Evolutionary conservation across 148 eudicot genomes (phyloP).

Genomic region (Nyssa sinensis): DNA sequence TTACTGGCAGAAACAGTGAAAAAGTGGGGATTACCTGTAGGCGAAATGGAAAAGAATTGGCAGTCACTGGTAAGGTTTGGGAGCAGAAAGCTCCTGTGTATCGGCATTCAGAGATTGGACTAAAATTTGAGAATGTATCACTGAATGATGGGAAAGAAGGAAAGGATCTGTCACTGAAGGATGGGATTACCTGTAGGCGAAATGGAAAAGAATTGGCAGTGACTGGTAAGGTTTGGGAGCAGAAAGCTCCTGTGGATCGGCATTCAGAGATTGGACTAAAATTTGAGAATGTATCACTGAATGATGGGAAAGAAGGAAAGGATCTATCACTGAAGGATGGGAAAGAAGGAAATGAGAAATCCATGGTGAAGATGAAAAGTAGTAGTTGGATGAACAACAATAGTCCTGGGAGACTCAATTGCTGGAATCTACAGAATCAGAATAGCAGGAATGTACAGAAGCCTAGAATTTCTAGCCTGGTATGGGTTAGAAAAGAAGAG

Average conservation of each 20-base stretch:
- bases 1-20: not conserved
- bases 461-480: slow-evolving; percentile 18
- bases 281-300: slow-evolving; percentile 13
- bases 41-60: not conserved
- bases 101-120: slow-evolving; percentile 1
- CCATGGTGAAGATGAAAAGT: not conserved
- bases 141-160: slow-evolving; percentile 7
- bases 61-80: not conserved
- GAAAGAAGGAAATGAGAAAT: not conserved
- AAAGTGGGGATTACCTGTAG: not conserved
- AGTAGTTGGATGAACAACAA: not conserved
- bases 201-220: not conserved
- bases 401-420: not conserved
- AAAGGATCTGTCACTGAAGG: too few species aligned
- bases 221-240: not conserved
- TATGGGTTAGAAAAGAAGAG: slow-evolving; percentile 35
- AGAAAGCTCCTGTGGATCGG: not conserved
- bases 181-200: too few species aligned
- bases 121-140: slow-evolving; percentile 9
- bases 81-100: not conserved
- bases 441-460: not conserved
- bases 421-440: not conserved
- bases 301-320: slow-evolving; percentile 3
- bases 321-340: slow-evolving; percentile 7
- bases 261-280: slow-evolving; percentile 4